These are phyloP conservation scores for Rhodotorula sp. DNA, from an alignment of 1,284 basidiomycete genomes.

Conservation along the genomic window DNA sequence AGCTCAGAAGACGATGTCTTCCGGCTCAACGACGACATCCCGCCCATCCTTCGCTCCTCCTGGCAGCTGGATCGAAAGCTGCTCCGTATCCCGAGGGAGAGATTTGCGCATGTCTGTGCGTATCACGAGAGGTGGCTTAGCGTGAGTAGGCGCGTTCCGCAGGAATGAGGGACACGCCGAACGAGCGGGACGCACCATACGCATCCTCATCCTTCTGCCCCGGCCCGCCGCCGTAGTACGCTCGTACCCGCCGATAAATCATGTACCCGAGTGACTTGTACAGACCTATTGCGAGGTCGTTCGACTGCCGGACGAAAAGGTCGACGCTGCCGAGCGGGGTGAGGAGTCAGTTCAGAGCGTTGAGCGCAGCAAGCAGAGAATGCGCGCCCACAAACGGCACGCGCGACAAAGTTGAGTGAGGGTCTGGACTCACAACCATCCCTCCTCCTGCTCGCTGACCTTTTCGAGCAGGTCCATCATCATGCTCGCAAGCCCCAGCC, in stretches of 20 bases:
- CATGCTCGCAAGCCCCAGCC: conserved; percentile 74
- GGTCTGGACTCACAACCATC: conserved; percentile 36
- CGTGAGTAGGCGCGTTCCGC: too few species aligned
- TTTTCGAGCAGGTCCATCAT: conserved; percentile 80
- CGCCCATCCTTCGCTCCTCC: conserved; percentile 65
- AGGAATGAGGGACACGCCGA: too few species aligned
- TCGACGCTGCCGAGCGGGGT: conserved; percentile 69
- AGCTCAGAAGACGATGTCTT: conserved; percentile 57
- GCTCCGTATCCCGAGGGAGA: conserved; percentile 63
- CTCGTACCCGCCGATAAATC: conserved; percentile 77
- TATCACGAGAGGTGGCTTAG: not conserved
- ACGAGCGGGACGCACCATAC: conserved; percentile 66
- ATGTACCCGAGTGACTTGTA: conserved; percentile 85
- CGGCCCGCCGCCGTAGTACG: conserved; percentile 80
- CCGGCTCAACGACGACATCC: conserved; percentile 69
- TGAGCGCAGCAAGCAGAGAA: too few species aligned
- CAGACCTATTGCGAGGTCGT: conserved; percentile 72
- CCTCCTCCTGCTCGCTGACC: conserved; percentile 65
- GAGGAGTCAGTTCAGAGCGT: not conserved
- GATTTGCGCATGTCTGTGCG: conserved; percentile 82
- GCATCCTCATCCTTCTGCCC: conserved; percentile 83
- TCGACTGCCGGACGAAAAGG: conserved; percentile 82
- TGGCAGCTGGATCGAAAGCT: conserved; percentile 58
- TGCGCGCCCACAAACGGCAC: not conserved
- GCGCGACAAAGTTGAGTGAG: not conserved